phyloP scores from a whole-genome alignment of 2,329 filamentous ascomycete genomes.

The Colletotrichum sp. region DNA sequence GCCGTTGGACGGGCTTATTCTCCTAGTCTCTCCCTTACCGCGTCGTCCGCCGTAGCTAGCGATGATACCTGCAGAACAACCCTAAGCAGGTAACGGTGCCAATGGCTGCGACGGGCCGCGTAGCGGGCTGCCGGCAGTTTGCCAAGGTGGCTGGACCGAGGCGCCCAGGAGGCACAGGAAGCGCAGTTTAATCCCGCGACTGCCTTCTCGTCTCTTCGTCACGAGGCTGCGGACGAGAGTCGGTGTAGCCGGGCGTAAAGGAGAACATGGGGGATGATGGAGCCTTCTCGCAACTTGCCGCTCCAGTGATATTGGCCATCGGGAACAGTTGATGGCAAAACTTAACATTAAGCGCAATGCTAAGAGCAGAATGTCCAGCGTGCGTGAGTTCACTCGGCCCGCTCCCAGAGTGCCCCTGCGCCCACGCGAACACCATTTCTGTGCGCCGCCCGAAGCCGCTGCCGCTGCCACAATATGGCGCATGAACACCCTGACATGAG shows the following conservation, averaged over 20 bases:
- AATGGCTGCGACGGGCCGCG: neutral
- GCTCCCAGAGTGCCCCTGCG: neutral
- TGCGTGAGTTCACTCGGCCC: neutral
- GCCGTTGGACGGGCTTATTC: neutral
- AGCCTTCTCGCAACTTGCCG: neutral
- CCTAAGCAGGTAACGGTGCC: neutral
- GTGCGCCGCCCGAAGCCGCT: neutral
- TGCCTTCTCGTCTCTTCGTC: neutral
- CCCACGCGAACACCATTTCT: neutral
- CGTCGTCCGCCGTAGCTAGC: neutral
- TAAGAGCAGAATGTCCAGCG: neutral
- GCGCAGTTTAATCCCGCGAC: neutral
- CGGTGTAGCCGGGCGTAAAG: neutral
- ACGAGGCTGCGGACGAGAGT: neutral
- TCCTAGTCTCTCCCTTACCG: neutral
- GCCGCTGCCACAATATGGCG: neutral
- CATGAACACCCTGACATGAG: conserved; percentile 2
- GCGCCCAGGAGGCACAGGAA: neutral
- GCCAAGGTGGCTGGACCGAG: neutral
- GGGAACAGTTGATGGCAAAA: neutral
- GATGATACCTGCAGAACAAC: neutral
- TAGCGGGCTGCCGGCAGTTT: conserved; percentile 5
- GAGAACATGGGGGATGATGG: neutral
- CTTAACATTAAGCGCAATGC: neutral
- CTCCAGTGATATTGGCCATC: neutral